A percentile compares a stretch with the other conserved stretches of the same genome.
Conservation (phyloP, 2,329 filamentous ascomycete species). For the Aspergillus luchuensis region DNA sequence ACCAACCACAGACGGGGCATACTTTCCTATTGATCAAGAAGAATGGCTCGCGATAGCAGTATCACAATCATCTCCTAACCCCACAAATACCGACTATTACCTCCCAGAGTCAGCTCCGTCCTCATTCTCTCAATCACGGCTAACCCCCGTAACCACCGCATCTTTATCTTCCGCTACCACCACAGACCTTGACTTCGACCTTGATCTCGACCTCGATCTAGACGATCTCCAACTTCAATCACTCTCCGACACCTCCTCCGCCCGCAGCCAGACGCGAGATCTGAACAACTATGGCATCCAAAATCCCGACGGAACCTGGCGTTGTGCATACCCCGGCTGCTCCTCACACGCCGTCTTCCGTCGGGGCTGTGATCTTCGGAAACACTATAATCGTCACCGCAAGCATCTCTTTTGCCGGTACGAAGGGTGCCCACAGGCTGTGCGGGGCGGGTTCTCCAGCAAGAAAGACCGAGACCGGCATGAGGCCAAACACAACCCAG, state of each 20-base stretch:
- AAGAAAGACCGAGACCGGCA: conserved; percentile 65
- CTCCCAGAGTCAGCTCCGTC: neutral
- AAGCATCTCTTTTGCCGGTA: conserved; percentile 64
- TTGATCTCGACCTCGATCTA: neutral
- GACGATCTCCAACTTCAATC: neutral
- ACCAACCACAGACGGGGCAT: neutral
- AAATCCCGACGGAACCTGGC: conserved; percentile 51
- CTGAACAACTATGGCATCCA: conserved; percentile 37
- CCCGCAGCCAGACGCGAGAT: conserved; percentile 19
- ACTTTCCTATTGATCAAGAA: neutral
- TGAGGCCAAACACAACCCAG: conserved; percentile 64
- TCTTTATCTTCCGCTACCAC: conserved; percentile 1
- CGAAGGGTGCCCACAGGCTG: conserved; percentile 59
- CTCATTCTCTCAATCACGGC: conserved; percentile 5
- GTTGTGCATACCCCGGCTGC: conserved; percentile 61
- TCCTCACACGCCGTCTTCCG: conserved; percentile 61
- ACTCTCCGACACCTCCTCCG: neutral
- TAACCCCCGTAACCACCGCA: conserved; percentile 3
- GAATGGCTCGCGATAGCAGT: neutral
- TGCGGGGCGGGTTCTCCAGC: conserved; percentile 61
- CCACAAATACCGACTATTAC: neutral
- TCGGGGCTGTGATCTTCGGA: conserved; percentile 62
- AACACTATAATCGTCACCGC: conserved; percentile 64
- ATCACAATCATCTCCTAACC: neutral
- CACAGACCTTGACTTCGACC: conserved; percentile 10